These are phyloP conservation scores for Diaporthe amygdali DNA, from an alignment of 2,329 filamentous ascomycete genomes.

Conservation along the genomic window DNA sequence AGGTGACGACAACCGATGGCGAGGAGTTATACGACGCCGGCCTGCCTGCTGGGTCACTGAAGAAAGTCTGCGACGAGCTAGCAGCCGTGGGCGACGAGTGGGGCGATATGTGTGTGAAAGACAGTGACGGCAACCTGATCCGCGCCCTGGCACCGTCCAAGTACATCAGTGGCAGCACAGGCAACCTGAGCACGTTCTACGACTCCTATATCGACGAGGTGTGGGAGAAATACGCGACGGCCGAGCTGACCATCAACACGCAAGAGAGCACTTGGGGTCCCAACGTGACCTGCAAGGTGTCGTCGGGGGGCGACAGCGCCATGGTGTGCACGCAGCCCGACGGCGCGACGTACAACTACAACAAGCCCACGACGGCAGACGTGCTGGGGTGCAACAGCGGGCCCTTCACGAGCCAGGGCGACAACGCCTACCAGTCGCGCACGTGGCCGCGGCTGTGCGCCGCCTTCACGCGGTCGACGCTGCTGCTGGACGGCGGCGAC, in stretches of 20 bases:
- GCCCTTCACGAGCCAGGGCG: constrained; percentile 47
- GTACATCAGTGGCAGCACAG: constrained; percentile 36
- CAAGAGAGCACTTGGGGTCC: constrained; percentile 34
- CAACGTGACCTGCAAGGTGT: constrained; percentile 40
- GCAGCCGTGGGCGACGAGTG: constrained; percentile 46
- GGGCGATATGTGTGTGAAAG: constrained; percentile 49
- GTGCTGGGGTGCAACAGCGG: constrained; percentile 59
- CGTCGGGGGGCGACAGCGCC: constrained; percentile 43
- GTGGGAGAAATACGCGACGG: constrained; percentile 46
- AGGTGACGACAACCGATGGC: constrained; percentile 35
- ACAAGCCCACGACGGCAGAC: constrained; percentile 48
- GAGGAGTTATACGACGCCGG: neutral
- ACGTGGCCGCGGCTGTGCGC: constrained; percentile 55
- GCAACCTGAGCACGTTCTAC: constrained; percentile 42
- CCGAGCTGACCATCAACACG: constrained; percentile 44
- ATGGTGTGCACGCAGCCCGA: constrained; percentile 42
- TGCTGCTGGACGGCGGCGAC: constrained; percentile 51
- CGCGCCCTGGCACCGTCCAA: constrained; percentile 52
- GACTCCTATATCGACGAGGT: constrained; percentile 50
- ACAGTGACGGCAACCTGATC: constrained; percentile 41
- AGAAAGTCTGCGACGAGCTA: constrained; percentile 31
- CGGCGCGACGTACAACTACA: constrained; percentile 46
- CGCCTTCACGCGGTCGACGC: constrained; percentile 53
- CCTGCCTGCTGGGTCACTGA: constrained; percentile 8
- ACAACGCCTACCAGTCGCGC: constrained; percentile 43